Base-by-base conservation (phyloP, 176 grass and related monocot species). In the Raddia distichophylla region DNA sequence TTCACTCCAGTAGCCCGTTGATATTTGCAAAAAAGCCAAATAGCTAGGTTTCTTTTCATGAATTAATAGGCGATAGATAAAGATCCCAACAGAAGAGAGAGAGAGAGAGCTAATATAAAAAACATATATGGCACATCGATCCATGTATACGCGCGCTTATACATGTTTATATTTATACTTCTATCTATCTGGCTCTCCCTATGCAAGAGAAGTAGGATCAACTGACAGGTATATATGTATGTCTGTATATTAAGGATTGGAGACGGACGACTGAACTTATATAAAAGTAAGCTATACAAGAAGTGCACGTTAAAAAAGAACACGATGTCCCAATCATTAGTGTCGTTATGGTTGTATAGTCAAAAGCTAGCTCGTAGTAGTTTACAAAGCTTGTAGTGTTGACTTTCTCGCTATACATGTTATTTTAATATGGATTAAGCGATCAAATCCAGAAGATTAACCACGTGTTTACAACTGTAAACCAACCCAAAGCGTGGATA, bases 321-420 rank as follows among this genome's bases (percentile, higher is more conserved):
- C n/a, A 32, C 1, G 8, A 7, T 81, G 46, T 70, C 65, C 42
- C n/a, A 69, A 82, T 87, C 54, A 76, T 75, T 45, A 16, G 12
- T 11, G 56, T 53, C 47, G 14, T 45, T 78, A 18, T 14, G 37
- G 52, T 42, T 60, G 44, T 72, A 17, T 51, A 54, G 33, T 35
- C 46, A 27, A 32, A 51, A 20, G 34, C n/a, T 22, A 40, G 37
- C 47, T 16, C 44, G 57, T 73, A 43, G 2, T 3, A 16, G 65
- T 33, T 71, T 10, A 15, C 37, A 70, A 82, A 20, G 71, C 70
- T 61, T 47, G 16, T 40, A 49, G 10, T 20, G 40, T 58, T 86
- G 76, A 80, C 68, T 63, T 73, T 46, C 3, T 27, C 9, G 15
- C 3, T 44, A 50, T 19, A 15, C 5, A 70, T 16, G 3, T 49